Base-by-base conservation (phyloP, 1,139 yeast species). In the Suhomyces ambrosiae region DNA sequence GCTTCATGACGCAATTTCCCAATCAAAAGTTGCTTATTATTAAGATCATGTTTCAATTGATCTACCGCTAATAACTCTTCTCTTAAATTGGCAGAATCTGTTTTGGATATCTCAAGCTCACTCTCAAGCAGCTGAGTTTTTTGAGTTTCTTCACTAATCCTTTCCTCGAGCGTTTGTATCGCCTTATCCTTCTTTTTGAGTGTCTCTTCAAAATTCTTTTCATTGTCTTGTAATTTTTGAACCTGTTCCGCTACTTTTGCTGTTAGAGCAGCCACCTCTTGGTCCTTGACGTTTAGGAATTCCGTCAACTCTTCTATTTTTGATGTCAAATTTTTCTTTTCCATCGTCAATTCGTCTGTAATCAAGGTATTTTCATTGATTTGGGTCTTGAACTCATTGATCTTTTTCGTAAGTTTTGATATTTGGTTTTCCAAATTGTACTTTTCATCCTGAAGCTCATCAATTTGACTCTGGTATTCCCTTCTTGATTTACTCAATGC, bases 1-100 rank as follows among this genome's bases (percentile, higher is more conserved):
- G 96, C 95, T 61, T 92, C 97, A 57, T 92, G 97, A 38, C 97
- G 79, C 37, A 92, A 72, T 57, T 92, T 92, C 4, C 97, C 97
- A 35, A 92, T 79, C 37, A 82, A 74, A 18, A 89, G 68, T 45
- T 81, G 90, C 60, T 88, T 89, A 46, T 82, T 88, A 49, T 85
- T 86, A 3, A 68, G 46, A 30, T 74, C 71, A 7, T 56, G 50
- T 25, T 63, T 53, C 18, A 72, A 50, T 37, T 33, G 46, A 13
- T 41, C 47, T 37, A 58, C 41, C 30, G 56, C 34, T 3, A 29
- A 4, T 3, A 40, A 29, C 7, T 41, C 40, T 12, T 38, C 27
- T 12, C 32, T 35, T 22, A 45, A 21, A 5, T 35, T 27, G 14
- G 19, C 12, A 3, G 23, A 18, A 6, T 31, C 52, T 9, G 50